Conservation (phyloP, 2,329 filamentous ascomycete genomes). For the Sphaerulina vaccinii region DNA sequence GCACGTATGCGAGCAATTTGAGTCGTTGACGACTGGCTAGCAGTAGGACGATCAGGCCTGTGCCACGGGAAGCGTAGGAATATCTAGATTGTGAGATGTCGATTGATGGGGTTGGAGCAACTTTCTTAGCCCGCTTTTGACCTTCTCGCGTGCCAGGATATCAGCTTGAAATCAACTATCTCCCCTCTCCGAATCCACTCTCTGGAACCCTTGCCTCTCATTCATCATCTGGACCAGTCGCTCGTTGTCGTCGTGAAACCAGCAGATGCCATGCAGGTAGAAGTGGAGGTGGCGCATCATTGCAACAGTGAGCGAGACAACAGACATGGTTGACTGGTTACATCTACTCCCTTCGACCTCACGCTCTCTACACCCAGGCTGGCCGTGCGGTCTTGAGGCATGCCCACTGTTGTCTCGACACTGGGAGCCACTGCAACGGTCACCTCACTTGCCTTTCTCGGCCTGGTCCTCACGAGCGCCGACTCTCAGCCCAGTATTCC, state of each 20-base stretch:
- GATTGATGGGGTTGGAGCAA: not conserved
- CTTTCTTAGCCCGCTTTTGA: not conserved
- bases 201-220: not conserved
- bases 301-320: not conserved
- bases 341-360: conserved; percentile 1
- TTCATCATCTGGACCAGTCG: conserved; percentile 3
- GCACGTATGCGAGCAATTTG: conserved; percentile 3
- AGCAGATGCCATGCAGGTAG: conserved; percentile 7
- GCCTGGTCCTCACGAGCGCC: conserved; percentile 5
- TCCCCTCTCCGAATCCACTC: not conserved
- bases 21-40: not conserved
- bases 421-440: conserved; percentile 10
- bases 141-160: no score
- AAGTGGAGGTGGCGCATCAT: not conserved
- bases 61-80: conserved; percentile 2
- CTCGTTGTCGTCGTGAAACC: conserved; percentile 14
- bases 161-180: not conserved
- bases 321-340: conserved; percentile 10
- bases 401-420: conserved; percentile 10
- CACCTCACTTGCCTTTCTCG: conserved; percentile 8
- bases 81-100: not conserved
- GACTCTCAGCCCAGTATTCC: not conserved
- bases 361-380: not conserved
- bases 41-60: not conserved
- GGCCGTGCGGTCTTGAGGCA: conserved; percentile 10